These are phyloP conservation scores for bread wheat (Triticum aestivum) DNA, from an alignment of 176 grass and related monocot species.

Conservation along the genomic window DNA sequence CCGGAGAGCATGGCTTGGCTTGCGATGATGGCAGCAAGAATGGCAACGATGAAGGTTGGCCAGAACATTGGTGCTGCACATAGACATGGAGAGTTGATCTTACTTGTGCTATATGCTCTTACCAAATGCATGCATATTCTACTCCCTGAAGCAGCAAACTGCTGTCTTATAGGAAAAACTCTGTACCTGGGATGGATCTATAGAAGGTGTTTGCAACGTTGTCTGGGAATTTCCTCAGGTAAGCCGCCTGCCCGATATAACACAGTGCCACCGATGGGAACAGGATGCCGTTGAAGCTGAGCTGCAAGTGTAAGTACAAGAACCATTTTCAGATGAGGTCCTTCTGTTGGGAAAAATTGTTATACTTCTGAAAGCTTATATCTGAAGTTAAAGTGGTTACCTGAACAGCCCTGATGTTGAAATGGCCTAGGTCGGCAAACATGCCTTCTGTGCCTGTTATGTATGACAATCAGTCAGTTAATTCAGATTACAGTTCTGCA, in stretches of 20 bases:
- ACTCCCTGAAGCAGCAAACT: neutral
- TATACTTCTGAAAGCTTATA: neutral
- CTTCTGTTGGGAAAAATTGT: neutral
- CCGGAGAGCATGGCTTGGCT: constrained; percentile 80
- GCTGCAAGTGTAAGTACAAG: constrained; percentile 13
- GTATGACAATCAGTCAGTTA: neutral
- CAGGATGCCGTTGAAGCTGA: constrained; percentile 61
- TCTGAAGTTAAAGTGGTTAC: constrained; percentile 11
- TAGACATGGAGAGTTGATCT: neutral
- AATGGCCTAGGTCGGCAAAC: constrained; percentile 52
- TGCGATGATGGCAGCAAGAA: constrained; percentile 68
- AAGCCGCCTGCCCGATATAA: constrained; percentile 73
- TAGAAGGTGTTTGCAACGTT: constrained; percentile 61
- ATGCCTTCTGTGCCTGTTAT: constrained; percentile 64
- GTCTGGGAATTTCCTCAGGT: constrained; percentile 39
- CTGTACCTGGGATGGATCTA: constrained; percentile 66
- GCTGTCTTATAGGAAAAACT: neutral
- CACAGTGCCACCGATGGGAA: constrained; percentile 55
- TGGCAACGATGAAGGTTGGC: constrained; percentile 55
- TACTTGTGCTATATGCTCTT: too few species aligned
- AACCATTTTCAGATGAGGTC: neutral
- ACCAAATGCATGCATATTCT: neutral
- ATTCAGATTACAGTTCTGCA: neutral
- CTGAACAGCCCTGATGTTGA: constrained; percentile 48
- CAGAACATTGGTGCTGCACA: neutral